A percentile compares a stretch with the other conserved stretches of the same genome.
Conservation (phyloP, 2,329 filamentous ascomycete genomes). For the Paecilomyces dactylethromorphus region DNA sequence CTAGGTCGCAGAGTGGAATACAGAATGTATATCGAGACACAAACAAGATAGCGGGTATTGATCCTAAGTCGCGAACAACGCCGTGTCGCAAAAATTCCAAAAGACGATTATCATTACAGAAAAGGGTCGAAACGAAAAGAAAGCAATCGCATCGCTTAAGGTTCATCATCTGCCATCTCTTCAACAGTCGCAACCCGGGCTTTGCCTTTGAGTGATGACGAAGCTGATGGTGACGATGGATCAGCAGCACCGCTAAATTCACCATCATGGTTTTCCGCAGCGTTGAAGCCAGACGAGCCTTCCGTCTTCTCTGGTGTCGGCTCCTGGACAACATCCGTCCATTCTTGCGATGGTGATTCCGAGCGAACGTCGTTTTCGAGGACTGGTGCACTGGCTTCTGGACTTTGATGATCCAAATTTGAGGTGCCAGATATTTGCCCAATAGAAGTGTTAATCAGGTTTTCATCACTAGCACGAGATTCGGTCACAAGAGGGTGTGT, state of each 20-base stretch:
- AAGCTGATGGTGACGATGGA: constrained; percentile 5
- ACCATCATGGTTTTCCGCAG: constrained; percentile 4
- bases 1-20: background rate
- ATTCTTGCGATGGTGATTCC: constrained; percentile 20
- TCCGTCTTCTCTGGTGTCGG: constrained; percentile 4
- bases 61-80: background rate
- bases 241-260: background rate
- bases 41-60: background rate
- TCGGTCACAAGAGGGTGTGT: background rate
- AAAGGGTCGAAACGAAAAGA: background rate
- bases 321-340: constrained; percentile 21
- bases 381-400: background rate
- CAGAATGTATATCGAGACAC: background rate
- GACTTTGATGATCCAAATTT: background rate
- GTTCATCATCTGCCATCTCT: constrained; percentile 24
- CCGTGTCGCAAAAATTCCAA: background rate
- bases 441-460: background rate
- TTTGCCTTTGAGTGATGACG: constrained; percentile 27
- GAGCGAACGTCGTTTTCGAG: background rate
- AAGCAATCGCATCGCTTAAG: background rate
- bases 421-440: background rate
- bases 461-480: background rate
- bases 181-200: constrained; percentile 27
- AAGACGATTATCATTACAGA: background rate
- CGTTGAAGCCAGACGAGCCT: background rate